A percentile compares a stretch with the other conserved stretches of the same genome.
Evolutionary conservation across 2,329 filamentous ascomycete genomes (phyloP).

Genomic region (Tricladium varicosporioides): DNA sequence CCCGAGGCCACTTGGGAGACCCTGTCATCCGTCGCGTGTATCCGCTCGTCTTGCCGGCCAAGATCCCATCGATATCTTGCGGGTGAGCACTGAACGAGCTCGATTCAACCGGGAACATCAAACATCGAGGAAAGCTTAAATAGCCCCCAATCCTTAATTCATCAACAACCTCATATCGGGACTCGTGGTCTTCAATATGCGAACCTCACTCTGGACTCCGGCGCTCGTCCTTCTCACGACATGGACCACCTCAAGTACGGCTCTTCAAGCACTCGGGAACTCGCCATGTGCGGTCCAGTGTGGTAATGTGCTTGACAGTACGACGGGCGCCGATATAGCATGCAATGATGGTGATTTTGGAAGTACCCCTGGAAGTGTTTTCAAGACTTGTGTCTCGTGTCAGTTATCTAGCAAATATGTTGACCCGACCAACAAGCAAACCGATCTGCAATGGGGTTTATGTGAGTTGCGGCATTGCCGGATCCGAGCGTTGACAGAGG

Average conservation of each 20-base stretch:
- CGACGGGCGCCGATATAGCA: conserved; percentile 24
- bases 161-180: conserved; percentile 2
- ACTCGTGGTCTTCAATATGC: conserved; percentile 23
- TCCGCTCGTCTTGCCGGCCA: too few species aligned
- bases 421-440: conserved; percentile 38
- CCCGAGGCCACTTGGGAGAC: too few species aligned
- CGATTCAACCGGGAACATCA: background rate
- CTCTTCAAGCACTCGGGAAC: conserved; percentile 21
- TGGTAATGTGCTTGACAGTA: conserved; percentile 29
- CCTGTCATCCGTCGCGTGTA: too few species aligned
- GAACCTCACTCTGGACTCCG: conserved; percentile 12
- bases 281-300: conserved; percentile 32
- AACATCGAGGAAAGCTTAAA: background rate
- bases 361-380: conserved; percentile 18
- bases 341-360: conserved; percentile 23
- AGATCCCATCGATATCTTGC: too few species aligned
- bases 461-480: conserved; percentile 43
- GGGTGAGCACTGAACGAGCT: background rate
- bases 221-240: conserved; percentile 23
- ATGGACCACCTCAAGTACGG: conserved; percentile 17
- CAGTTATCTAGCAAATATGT: conserved; percentile 45
- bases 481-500: background rate
- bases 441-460: conserved; percentile 53
- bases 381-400: conserved; percentile 27
- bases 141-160: background rate